Percentiles rank a stretch among this genome's conserved stretches.
These are phyloP conservation scores for Actinomortierella ambigua DNA, from an alignment of 371 early-diverging fungal genomes.

Conservation along the genomic window DNA sequence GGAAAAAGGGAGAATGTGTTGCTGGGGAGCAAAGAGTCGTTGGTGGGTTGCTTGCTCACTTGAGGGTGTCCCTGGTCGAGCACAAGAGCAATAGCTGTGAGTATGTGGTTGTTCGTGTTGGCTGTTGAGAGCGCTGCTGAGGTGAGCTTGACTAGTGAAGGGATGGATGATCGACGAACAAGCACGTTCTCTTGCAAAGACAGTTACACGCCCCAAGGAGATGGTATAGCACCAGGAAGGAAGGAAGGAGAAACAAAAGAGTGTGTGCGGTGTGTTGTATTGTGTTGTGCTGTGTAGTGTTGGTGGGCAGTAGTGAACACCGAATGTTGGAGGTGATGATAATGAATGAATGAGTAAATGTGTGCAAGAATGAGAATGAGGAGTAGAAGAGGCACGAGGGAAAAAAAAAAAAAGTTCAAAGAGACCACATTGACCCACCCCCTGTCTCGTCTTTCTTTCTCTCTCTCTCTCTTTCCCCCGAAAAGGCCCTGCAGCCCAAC, in stretches of 20 bases:
- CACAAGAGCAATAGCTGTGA: neutral
- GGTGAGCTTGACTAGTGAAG: too few relatives aligned
- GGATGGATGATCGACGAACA: neutral
- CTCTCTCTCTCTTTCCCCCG: neutral
- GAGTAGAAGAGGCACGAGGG: neutral
- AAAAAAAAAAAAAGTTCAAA: neutral
- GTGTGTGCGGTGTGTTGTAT: too few relatives aligned
- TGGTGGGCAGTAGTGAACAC: neutral
- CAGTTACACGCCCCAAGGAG: neutral
- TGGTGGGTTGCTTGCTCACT: too few relatives aligned
- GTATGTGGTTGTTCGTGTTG: neutral
- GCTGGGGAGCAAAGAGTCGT: too few relatives aligned
- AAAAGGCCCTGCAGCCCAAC: too few relatives aligned
- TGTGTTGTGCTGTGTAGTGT: neutral
- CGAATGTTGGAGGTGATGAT: neutral
- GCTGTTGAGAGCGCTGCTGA: too few relatives aligned
- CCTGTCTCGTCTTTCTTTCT: neutral
- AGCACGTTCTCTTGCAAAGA: too few relatives aligned
- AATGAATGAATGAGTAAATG: neutral
- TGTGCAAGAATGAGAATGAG: neutral
- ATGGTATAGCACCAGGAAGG: too few relatives aligned
- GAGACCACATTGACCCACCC: neutral
- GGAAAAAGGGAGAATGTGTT: neutral
- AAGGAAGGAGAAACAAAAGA: constrained; percentile 1
- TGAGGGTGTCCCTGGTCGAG: too few relatives aligned